Conservation (phyloP, 257 asterid species). For the Nicotiana benthamiana region DNA sequence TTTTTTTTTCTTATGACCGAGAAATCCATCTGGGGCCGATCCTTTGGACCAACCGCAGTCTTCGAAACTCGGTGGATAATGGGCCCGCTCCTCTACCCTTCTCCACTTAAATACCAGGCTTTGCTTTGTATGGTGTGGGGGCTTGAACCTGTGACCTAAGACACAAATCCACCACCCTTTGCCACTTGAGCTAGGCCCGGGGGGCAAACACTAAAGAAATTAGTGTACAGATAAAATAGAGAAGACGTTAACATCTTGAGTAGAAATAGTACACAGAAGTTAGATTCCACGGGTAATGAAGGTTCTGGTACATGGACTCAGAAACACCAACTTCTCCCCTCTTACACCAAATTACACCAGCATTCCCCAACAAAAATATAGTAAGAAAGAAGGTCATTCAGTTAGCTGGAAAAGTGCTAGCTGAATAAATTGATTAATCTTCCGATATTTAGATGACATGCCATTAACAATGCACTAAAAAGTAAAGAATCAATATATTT, state of each 20-base stretch:
- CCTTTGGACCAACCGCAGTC: no score
- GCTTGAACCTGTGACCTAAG: no score
- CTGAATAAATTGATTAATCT: no score
- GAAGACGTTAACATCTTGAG: neutral
- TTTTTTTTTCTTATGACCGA: no score
- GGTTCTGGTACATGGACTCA: conserved; percentile 3
- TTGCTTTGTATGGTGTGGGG: no score
- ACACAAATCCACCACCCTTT: no score
- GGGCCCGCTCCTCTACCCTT: no score
- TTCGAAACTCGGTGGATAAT: no score
- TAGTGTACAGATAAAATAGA: neutral
- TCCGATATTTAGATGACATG: neutral
- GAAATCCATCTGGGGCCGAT: no score
- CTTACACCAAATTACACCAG: neutral
- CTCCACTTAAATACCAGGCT: no score
- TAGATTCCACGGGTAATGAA: neutral
- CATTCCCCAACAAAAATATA: neutral
- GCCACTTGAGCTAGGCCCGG: no score
- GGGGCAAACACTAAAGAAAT: neutral
- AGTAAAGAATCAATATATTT: neutral
- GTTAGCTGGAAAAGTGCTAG: neutral
- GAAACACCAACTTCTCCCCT: neutral
- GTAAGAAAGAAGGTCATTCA: neutral
- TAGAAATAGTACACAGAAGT: neutral
- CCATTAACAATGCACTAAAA: neutral